Evolutionary conservation across 441 rosid genomes (phyloP).

Genomic region (Eugenia klotzschiana): DNA sequence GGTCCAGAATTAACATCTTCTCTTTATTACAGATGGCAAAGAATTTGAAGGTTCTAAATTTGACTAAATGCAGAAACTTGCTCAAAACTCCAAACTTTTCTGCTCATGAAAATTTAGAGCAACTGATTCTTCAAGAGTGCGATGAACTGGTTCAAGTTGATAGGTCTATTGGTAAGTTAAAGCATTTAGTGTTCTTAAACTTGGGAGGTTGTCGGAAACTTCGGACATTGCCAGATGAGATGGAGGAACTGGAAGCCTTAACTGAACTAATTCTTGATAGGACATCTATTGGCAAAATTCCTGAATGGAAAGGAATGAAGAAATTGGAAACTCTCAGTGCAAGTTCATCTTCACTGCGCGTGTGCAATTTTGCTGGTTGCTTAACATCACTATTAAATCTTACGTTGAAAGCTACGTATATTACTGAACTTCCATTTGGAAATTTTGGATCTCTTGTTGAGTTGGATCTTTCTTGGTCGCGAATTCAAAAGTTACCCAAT

Average conservation of each 20-base stretch:
- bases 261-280: background rate
- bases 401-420: accelerated
- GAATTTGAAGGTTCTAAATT: background rate
- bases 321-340: background rate
- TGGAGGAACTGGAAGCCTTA: background rate
- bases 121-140: background rate
- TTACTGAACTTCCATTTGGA: background rate
- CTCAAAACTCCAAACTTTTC: background rate
- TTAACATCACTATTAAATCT: background rate
- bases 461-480: accelerated
- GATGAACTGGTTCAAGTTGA: accelerated
- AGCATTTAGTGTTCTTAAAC: background rate
- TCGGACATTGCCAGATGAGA: background rate
- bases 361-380: background rate
- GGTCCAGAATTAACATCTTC: background rate
- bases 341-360: accelerated
- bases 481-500: background rate
- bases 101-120: background rate
- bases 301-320: background rate
- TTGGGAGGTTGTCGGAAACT: accelerated
- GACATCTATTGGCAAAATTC: background rate
- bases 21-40: background rate
- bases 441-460: background rate
- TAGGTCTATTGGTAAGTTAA: background rate
- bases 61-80: background rate